Evolutionary conservation across 176 grass and related monocot genomes (phyloP), one percentile per base, ranked within the genome.

Genomic region (Paspalum notatum): DNA sequence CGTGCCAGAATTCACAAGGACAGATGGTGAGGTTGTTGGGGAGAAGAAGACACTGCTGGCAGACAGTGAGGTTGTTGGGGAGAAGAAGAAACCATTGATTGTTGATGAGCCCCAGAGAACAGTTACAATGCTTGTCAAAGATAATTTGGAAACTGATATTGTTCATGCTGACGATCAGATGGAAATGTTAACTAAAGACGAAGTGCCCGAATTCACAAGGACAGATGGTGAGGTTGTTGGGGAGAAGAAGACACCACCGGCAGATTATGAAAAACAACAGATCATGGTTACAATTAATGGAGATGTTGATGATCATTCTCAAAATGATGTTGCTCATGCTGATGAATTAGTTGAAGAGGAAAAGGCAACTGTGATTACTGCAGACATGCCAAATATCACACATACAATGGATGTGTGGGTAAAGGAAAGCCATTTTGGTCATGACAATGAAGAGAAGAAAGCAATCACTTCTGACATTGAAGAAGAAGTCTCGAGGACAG

Each of bases 121-220:
- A 18, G 46, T 2, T 22, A 7, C 14, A 15, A 52, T 16, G 54
- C 15, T 32, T 12, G 46, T 48, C 46, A 0, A 48, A 12, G 48
- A 26, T 80, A 9, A 45, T 20, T 45, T 63, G 26, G 24, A 49
- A 18, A 3, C 20, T 25, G 69, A 69, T 16, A 49, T 55, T 62
- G 18, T 67, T 53, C 62, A 87, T 53, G 56, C 17, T 12, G 46
- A 47, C 41, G 24, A 62, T 44, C 66, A 49, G 21, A 41, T 74
- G 16, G 45, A 56, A 15, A 7, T 12, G 17, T n/a, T 44, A 7
- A 41, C 41, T 8, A 24, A 22, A 20, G 59, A 47, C 6, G 69
- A 37, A 25, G 66, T 60, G 48, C 20, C 25, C 6, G 45, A 39
- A 15, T 15, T 46, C 60, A 57, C 13, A 7, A 57, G 56, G 54